Conservation (phyloP, 2,329 filamentous ascomycete species). For the Xylaria sp. region DNA sequence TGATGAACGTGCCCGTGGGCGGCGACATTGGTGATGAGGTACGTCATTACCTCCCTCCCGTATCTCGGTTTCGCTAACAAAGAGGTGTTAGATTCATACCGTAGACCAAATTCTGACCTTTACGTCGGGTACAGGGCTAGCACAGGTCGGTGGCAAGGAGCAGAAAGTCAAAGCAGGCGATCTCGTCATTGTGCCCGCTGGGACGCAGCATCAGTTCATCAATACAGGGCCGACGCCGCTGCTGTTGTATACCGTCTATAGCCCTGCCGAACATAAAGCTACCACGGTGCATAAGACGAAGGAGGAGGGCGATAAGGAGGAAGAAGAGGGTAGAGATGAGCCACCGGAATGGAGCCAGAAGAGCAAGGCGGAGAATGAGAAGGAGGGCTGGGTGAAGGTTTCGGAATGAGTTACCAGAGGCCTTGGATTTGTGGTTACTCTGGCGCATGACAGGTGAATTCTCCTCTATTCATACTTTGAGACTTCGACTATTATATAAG, state of each 20-base stretch:
- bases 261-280: constrained; percentile 70
- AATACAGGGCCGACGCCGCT: constrained; percentile 69
- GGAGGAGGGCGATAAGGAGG: constrained; percentile 70
- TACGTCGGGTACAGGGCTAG: constrained; percentile 67
- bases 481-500: no score
- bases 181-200: constrained; percentile 65
- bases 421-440: no score
- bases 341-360: constrained; percentile 68
- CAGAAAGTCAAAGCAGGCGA: constrained; percentile 58
- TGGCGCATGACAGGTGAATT: no score
- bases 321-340: constrained; percentile 70
- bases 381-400: constrained; percentile 63
- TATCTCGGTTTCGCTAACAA: no score
- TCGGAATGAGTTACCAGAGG: not conserved
- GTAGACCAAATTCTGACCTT: constrained; percentile 74
- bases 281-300: constrained; percentile 71
- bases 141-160: constrained; percentile 68
- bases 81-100: constrained; percentile 56
- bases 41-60: no score
- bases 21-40: constrained; percentile 76
- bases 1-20: constrained; percentile 72
- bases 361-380: constrained; percentile 68
- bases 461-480: no score
- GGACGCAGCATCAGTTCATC: constrained; percentile 73
- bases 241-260: constrained; percentile 72